Conservation (phyloP, 2,329 filamentous ascomycete genomes). For the Berkeleyomyces rouxiae region DNA sequence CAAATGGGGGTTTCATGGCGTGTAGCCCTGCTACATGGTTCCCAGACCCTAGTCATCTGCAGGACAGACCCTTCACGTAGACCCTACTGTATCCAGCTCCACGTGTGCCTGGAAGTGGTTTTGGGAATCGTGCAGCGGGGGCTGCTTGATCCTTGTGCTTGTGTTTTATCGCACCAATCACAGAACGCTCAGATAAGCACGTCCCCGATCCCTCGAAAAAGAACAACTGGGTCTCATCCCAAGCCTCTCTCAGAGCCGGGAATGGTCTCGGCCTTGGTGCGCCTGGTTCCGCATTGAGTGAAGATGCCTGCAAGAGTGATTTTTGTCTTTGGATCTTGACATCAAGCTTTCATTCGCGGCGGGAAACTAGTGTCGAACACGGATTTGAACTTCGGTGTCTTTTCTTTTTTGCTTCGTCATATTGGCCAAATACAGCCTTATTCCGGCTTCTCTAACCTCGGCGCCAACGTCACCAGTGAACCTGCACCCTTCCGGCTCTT, state of each 20-base stretch:
- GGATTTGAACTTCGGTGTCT: not conserved
- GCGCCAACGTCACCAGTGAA: not conserved
- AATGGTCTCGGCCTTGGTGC: not conserved
- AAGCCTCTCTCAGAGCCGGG: not conserved
- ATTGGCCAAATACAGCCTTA: not conserved
- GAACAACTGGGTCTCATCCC: not conserved
- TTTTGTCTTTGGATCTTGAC: not conserved
- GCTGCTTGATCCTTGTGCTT: not conserved
- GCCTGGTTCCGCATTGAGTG: not conserved
- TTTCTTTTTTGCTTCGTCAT: not conserved
- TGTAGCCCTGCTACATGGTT: no score
- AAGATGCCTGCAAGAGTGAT: not conserved
- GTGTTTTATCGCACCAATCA: not conserved
- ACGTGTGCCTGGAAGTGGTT: not conserved
- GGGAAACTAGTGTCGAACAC: not conserved
- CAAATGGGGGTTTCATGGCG: no score
- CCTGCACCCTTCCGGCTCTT: not conserved
- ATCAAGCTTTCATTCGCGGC: not conserved
- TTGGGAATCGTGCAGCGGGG: not conserved
- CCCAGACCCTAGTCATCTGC: not conserved
- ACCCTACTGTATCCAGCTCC: not conserved
- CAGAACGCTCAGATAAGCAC: not conserved
- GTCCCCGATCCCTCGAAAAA: not conserved
- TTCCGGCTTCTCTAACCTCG: not conserved
- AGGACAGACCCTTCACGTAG: accelerated